phyloP scores from a whole-genome alignment of 306 rosid species.

The Gynostemma pentaphyllum region DNA sequence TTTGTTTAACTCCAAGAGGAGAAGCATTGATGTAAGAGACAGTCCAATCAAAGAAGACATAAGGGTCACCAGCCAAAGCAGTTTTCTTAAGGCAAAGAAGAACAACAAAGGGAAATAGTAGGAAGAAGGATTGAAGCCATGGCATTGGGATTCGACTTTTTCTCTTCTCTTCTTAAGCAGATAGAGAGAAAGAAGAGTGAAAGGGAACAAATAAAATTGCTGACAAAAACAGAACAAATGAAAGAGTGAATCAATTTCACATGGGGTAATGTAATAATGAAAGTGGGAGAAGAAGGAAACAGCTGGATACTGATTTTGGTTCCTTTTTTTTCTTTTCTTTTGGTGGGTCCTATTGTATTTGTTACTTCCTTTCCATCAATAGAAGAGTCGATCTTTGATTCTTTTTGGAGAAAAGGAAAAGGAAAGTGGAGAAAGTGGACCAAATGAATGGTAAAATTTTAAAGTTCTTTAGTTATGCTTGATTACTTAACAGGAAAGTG shows the following conservation, averaged over 20 bases:
- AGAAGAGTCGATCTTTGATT: not conserved
- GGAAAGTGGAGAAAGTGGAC: not conserved
- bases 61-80: constrained; percentile 67
- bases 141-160: constrained; percentile 20
- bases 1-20: constrained; percentile 66
- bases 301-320: not conserved
- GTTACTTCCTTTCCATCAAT: not conserved
- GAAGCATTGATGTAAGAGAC: constrained; percentile 53
- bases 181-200: not conserved
- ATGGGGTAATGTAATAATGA: constrained; percentile 1
- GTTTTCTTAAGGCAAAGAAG: constrained; percentile 24
- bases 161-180: too few species aligned
- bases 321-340: not conserved
- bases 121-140: constrained; percentile 13
- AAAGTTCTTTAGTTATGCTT: not conserved
- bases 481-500: too few species aligned
- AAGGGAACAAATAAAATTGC: not conserved
- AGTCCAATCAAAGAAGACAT: constrained; percentile 66
- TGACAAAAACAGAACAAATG: not conserved
- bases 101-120: constrained; percentile 20
- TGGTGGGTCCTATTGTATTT: not conserved
- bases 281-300: not conserved
- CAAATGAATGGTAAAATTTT: not conserved
- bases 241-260: constrained; percentile 1
- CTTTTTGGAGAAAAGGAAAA: not conserved